phyloP scores from a whole-genome alignment of 805 yeast species.

The Groenewaldozyma tartarivorans region DNA sequence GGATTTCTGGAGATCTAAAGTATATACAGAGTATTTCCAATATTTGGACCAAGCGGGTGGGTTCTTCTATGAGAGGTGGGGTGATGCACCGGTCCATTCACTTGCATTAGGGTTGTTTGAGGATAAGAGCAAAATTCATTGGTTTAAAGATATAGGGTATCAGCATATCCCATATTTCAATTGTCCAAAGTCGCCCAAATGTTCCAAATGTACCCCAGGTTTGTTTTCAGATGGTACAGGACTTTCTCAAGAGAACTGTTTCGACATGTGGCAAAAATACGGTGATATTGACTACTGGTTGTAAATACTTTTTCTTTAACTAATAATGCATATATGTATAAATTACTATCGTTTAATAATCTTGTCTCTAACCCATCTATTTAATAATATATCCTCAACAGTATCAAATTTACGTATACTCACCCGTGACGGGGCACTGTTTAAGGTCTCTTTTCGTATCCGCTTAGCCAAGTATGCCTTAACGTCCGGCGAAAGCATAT shows the following conservation, averaged over 20 bases:
- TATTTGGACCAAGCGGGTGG: slow-evolving; percentile 68
- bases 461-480: not conserved
- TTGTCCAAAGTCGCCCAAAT: slow-evolving; percentile 65
- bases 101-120: slow-evolving; percentile 71
- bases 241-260: slow-evolving; percentile 61
- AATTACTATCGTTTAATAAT: not conserved
- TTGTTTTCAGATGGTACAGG: slow-evolving; percentile 44
- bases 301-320: not conserved
- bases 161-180: slow-evolving; percentile 70
- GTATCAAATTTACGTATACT: slow-evolving; percentile 11
- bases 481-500: not conserved
- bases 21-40: slow-evolving; percentile 58
- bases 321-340: not conserved
- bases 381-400: slow-evolving; percentile 37
- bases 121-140: slow-evolving; percentile 62
- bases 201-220: slow-evolving; percentile 46
- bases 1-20: slow-evolving; percentile 55
- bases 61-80: slow-evolving; percentile 88
- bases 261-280: slow-evolving; percentile 46
- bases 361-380: slow-evolving; percentile 35
- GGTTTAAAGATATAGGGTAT: slow-evolving; percentile 88
- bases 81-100: slow-evolving; percentile 93
- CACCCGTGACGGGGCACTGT: not conserved
- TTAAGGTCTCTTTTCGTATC: not conserved
- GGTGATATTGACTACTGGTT: slow-evolving; percentile 3